These are phyloP conservation scores for Tolypocladium album DNA, from an alignment of 2,329 filamentous ascomycete species.

Conservation along the genomic window DNA sequence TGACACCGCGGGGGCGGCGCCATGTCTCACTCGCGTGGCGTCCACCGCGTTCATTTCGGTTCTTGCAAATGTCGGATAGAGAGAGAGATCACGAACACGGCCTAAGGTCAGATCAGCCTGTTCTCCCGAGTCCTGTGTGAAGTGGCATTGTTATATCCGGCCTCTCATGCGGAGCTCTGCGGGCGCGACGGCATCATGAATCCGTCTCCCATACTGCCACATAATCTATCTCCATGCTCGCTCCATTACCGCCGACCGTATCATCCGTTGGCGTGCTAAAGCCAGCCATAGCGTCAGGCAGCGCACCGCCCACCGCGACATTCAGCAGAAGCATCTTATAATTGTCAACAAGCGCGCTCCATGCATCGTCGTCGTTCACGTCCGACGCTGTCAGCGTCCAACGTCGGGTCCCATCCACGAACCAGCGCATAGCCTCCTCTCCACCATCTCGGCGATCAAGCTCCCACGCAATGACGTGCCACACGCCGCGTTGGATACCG, in stretches of 20 bases:
- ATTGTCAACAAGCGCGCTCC: slow-evolving; percentile 17
- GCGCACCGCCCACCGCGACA: slow-evolving; percentile 27
- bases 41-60: not conserved
- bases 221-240: slow-evolving; percentile 27
- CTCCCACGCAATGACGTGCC: slow-evolving; percentile 20
- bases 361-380: slow-evolving; percentile 15
- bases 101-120: not conserved
- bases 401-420: slow-evolving; percentile 17
- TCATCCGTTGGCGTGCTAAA: slow-evolving; percentile 19
- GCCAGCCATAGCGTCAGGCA: slow-evolving; percentile 22
- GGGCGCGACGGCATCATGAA: not conserved
- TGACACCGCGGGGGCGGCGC: not conserved
- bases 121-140: not conserved
- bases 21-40: not conserved
- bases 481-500: slow-evolving; percentile 16
- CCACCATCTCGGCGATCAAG: slow-evolving; percentile 17
- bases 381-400: slow-evolving; percentile 16
- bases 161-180: not conserved
- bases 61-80: not conserved
- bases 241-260: slow-evolving; percentile 19
- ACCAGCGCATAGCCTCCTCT: slow-evolving; percentile 23
- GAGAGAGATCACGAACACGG: not conserved
- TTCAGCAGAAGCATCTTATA: slow-evolving; percentile 26
- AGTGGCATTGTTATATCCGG: no score
- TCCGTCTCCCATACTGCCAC: slow-evolving; percentile 21